Base-by-base conservation (phyloP, 148 eudicot genomes). In the Hydrangea macrophylla region DNA sequence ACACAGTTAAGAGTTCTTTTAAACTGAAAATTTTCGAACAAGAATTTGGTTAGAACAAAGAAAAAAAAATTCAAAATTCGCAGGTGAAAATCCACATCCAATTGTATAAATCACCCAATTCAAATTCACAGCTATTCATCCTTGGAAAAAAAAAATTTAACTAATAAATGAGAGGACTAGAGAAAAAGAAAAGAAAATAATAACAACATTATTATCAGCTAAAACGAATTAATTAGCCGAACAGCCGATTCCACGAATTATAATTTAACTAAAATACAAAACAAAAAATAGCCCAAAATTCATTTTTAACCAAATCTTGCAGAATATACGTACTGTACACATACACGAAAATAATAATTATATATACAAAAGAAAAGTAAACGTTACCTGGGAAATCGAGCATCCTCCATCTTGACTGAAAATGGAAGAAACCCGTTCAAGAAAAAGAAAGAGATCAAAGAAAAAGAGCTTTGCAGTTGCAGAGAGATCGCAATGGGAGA, bases 401-500 rank as follows among this genome's bases (percentile, higher is more conserved):
- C 20, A 1, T 62, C 31, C 20, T 42, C 67, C 35, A 42, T 63
- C 32, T 13, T 60, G 2, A 35, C 3, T 24, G 9, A 26, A 40
- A 33, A 39, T 27, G 55, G 48, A 25, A 17, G 17, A 44, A 40
- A 39, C 36, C 35, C 24, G 3, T 42, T 0, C 17, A 63, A 35
- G n/a, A 44, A 27, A 63, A 15, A 9, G 27, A n/a, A n/a, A 26
- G 67, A 28, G 67, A 63, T 63, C 67, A 28, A 42, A 26, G 20
- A 17, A 37, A 24, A 3, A 15, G 7, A 39, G 51, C n/a, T 12
- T 23, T 40, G 25, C 6, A 40, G 51, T 37, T 40, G 32, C 65
- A 62, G 65, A 37, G 65, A 37, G 65, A 62, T 62, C 65, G 51
- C 65, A 62, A 62, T 39, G 51, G 13, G 51, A 62, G 51, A 62